Base-by-base conservation (phyloP, 2,329 filamentous ascomycete species). In the Fusarium domesticum region DNA sequence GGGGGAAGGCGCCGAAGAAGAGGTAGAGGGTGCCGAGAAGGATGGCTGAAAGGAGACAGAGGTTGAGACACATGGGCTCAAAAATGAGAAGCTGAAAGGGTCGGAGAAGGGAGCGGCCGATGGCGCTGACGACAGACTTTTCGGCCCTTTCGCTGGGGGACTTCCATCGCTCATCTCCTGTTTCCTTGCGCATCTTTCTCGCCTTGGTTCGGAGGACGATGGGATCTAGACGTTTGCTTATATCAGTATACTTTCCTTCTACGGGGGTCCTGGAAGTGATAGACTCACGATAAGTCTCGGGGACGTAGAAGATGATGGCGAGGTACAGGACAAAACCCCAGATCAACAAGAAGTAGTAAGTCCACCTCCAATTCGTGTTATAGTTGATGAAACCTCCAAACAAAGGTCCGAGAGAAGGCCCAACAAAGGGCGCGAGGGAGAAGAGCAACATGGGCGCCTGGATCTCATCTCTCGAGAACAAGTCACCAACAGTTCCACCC, bases 1-100 rank as follows among this genome's bases (percentile, higher is more conserved):
- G 71, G 5, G 85, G 80, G 59, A 96, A 95, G 0, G 90, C 89
- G 16, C 89, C 89, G 64, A 95, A 95, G 72, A 95, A 95, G 31
- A 96, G 80, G 63, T 96, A 96, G 3, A 96, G 70, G 35, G 95
- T 85, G 5, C 90, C 91, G 6, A 96, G 74, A n/a, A 96, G 72
- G 42, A 96, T 80, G 31, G 89, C 89, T 1, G 87, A 88, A 57
- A 91, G 87, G 17, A 93, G 69, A 66, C 89, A 93, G 18, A 96
- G 80, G 54, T 83, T 82, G 45, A 93, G 72, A 47, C 84, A 87
- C 89, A 96, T 96, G 53, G 87, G 88, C 70, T 95, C 89, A 42
- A 87, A 78, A 38, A 84, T 66, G 42, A 96, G 76, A 6, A 96
- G 78, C 66, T 93, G 80, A 62, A 93, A 87, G 6, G 89, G 89